These are phyloP conservation scores for Artemisia princeps DNA, from an alignment of 140 eudicot genomes.

Conservation along the genomic window DNA sequence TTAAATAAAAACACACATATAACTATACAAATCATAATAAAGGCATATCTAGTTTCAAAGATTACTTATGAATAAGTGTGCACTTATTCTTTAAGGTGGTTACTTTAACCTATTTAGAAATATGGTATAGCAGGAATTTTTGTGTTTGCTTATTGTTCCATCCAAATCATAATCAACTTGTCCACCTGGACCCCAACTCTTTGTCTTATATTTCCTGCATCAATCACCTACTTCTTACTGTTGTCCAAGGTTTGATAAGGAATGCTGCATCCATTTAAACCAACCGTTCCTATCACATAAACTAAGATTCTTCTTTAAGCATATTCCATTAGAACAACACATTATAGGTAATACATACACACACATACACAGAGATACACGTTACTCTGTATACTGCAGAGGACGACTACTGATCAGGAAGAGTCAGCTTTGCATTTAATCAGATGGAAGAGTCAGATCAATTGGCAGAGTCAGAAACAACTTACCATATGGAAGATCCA, in stretches of 20 bases:
- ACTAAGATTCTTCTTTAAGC: not conserved
- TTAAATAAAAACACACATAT: too few species aligned
- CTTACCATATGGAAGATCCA: conserved; percentile 31
- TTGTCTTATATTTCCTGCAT: conserved; percentile 21
- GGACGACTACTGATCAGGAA: not conserved
- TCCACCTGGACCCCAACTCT: conserved; percentile 18
- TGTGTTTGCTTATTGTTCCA: not conserved
- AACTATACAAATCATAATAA: too few species aligned
- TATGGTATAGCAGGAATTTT: not conserved
- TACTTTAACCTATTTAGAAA: not conserved
- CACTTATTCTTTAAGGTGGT: too few species aligned
- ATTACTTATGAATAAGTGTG: too few species aligned
- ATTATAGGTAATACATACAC: not conserved
- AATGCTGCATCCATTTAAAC: conserved; percentile 19
- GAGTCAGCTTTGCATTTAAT: conserved; percentile 8
- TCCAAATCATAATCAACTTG: conserved; percentile 12
- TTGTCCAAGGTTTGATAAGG: conserved; percentile 14
- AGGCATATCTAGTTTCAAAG: too few species aligned
- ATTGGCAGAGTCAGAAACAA: conserved; percentile 19
- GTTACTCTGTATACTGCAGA: not conserved
- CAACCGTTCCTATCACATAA: conserved; percentile 6
- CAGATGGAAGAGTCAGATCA: conserved; percentile 32
- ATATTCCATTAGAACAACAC: conserved; percentile 3
- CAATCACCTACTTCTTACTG: conserved; percentile 1
- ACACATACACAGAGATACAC: not conserved